phyloP scores from a whole-genome alignment of 2,329 filamentous ascomycete species.

The Neonectria sp. region DNA sequence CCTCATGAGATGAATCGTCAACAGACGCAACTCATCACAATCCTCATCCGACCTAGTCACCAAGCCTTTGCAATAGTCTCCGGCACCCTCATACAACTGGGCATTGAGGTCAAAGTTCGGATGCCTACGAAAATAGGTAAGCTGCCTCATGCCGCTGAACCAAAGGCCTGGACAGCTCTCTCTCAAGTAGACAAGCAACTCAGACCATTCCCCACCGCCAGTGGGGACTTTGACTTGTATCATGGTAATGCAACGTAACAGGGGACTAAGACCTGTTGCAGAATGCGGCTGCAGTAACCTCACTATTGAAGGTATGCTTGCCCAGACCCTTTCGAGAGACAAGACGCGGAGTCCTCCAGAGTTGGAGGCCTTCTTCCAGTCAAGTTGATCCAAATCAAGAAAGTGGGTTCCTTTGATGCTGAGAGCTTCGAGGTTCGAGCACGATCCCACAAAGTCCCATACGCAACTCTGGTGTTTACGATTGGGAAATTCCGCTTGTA shows the following conservation, averaged over 20 bases:
- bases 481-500: conserved; percentile 9
- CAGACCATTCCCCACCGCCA: neutral
- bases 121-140: neutral
- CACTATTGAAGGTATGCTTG: conserved; percentile 3
- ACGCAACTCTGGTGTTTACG: neutral
- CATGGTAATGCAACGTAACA: conserved; percentile 1
- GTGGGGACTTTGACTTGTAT: neutral
- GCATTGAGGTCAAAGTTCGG: neutral
- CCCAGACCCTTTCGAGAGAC: neutral
- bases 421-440: conserved; percentile 14
- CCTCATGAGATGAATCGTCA: neutral
- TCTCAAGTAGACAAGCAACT: conserved; percentile 1
- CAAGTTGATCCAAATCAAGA: conserved; percentile 7
- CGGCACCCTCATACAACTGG: neutral
- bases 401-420: conserved; percentile 2
- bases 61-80: no score
- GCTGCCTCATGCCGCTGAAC: neutral
- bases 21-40: neutral
- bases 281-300: neutral
- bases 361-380: neutral
- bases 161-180: neutral
- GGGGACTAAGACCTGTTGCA: neutral
- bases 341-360: neutral
- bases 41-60: neutral
- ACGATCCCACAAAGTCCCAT: conserved; percentile 14